Evolutionary conservation across 352 stramenopile species (phyloP).

Genomic region (Phytophthora vignae): DNA sequence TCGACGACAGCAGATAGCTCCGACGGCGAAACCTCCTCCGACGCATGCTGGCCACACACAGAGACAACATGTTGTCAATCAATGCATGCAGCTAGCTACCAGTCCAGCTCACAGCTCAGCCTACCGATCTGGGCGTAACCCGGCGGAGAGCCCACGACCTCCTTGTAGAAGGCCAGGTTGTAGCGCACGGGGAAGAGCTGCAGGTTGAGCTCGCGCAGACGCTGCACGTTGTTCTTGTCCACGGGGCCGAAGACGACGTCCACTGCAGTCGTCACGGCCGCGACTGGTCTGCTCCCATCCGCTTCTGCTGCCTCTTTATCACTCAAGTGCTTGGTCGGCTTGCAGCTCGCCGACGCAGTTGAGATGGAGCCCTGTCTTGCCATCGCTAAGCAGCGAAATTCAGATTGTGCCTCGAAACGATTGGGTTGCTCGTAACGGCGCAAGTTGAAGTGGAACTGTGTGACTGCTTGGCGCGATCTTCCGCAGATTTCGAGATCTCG

Average conservation of each 20-base stretch:
- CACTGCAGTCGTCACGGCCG: not conserved
- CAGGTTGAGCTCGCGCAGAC: slow-evolving; percentile 91
- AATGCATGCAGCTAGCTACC: not conserved
- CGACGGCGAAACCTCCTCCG: slow-evolving; percentile 85
- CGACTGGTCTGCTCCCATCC: slow-evolving; percentile 1
- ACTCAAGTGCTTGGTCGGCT: not conserved
- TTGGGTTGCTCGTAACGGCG: slow-evolving; percentile 18
- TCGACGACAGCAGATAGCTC: slow-evolving; percentile 91
- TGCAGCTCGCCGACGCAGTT: slow-evolving; percentile 1
- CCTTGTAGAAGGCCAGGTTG: slow-evolving; percentile 93
- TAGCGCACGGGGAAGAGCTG: slow-evolving; percentile 94
- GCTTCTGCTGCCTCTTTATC: not conserved
- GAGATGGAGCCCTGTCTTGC: slow-evolving; percentile 9
- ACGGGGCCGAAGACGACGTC: slow-evolving; percentile 61
- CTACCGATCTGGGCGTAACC: slow-evolving; percentile 66
- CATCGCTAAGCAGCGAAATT: slow-evolving; percentile 9
- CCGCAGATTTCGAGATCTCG: slow-evolving; percentile 2
- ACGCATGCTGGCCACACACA: slow-evolving; percentile 61
- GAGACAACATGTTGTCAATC: not conserved
- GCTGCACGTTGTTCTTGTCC: slow-evolving; percentile 65
- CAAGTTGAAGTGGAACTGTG: slow-evolving; percentile 27
- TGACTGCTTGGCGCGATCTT: slow-evolving; percentile 28
- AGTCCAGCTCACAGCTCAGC: not conserved
- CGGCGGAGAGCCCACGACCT: slow-evolving; percentile 75
- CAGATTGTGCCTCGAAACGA: slow-evolving; percentile 14